Evolutionary conservation across 2,329 filamentous ascomycete species (phyloP).

Genomic region (Aspergillus spinulosporus): DNA sequence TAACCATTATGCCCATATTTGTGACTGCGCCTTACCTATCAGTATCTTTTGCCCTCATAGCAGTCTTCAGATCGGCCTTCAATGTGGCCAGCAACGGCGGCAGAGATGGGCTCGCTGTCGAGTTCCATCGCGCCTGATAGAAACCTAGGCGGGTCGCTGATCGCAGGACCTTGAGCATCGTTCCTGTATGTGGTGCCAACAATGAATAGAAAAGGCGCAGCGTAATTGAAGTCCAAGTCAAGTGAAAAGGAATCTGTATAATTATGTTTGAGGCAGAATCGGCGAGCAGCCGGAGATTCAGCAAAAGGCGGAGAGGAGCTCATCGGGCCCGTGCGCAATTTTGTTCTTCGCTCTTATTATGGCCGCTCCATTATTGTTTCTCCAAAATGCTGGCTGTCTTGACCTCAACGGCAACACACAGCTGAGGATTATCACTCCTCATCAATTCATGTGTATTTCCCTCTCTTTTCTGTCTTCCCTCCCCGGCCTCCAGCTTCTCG

Average conservation of each 20-base stretch:
- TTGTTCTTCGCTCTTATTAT: slow-evolving; percentile 30
- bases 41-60: slow-evolving; percentile 53
- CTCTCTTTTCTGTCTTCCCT: slow-evolving; percentile 5
- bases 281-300: slow-evolving; percentile 20
- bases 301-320: slow-evolving; percentile 21
- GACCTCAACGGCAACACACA: slow-evolving; percentile 16
- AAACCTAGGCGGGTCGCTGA: slow-evolving; percentile 30
- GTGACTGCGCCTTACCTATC: slow-evolving; percentile 35
- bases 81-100: slow-evolving; percentile 49
- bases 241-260: background rate
- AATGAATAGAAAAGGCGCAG: background rate
- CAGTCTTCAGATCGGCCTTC: slow-evolving; percentile 49
- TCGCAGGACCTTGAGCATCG: slow-evolving; percentile 38
- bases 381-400: slow-evolving; percentile 11
- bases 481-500: slow-evolving; percentile 21
- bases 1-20: background rate
- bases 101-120: slow-evolving; percentile 35
- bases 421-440: slow-evolving; percentile 17
- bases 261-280: slow-evolving; percentile 8
- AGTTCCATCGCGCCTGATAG: slow-evolving; percentile 42
- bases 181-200: background rate
- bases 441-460: slow-evolving; percentile 22
- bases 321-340: slow-evolving; percentile 40
- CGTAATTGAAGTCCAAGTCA: background rate
- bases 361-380: slow-evolving; percentile 7